phyloP scores from a whole-genome alignment of 1,139 yeast species.

The Pneumocystis canis region DNA sequence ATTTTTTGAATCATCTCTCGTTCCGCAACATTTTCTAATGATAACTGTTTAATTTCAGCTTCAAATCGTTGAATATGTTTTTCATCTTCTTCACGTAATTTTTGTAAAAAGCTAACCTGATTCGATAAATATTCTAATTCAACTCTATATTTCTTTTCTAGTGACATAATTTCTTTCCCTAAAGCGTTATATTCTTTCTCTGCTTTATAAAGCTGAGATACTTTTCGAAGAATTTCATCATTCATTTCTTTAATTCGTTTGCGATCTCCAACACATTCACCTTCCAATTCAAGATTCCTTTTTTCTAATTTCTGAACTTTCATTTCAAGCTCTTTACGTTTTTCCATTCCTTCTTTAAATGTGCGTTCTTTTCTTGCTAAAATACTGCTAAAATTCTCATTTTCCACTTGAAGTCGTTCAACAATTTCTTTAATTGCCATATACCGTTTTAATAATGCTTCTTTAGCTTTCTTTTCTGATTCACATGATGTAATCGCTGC shows the following conservation, averaged over 20 bases:
- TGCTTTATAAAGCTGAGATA: background rate
- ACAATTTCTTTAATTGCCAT: conserved; percentile 5
- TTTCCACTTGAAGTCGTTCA: conserved; percentile 5
- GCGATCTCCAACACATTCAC: background rate
- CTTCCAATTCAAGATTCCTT: background rate
- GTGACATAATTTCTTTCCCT: background rate
- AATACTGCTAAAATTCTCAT: conserved; percentile 1
- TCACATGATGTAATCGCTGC: conserved; percentile 6
- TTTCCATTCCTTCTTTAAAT: background rate
- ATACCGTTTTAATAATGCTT: conserved; percentile 5
- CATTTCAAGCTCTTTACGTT: background rate
- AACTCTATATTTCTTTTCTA: background rate
- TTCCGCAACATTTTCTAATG: conserved; percentile 1
- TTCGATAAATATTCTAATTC: background rate
- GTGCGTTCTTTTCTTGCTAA: conserved; percentile 2
- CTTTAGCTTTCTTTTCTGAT: conserved; percentile 5
- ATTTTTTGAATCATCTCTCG: background rate
- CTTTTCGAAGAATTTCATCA: background rate
- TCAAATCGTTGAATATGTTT: background rate
- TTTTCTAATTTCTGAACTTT: background rate
- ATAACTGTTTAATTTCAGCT: background rate
- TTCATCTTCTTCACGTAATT: conserved; percentile 3
- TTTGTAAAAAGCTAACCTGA: background rate
- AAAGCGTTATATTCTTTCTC: background rate
- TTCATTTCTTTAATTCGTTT: background rate